Conservation (phyloP, 139 green algal species). For the Asterochloris erici region DNA sequence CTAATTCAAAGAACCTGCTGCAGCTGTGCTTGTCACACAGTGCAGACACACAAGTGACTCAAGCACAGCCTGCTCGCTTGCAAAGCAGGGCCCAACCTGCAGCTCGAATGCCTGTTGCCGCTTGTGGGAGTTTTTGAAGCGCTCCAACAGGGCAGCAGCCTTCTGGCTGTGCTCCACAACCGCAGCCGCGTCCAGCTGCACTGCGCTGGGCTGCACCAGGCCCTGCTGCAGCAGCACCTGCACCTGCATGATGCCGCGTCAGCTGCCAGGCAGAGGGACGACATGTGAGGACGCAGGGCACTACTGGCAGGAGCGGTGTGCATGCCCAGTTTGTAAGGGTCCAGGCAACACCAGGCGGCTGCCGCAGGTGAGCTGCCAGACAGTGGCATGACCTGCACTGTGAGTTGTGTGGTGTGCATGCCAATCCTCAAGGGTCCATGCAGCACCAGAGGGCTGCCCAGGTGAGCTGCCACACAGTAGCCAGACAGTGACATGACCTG, state of each 20-base stretch:
- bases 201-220: not conserved
- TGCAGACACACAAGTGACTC: not conserved
- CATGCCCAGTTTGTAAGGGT: not conserved
- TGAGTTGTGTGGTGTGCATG: not conserved
- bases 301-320: not conserved
- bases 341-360: not conserved
- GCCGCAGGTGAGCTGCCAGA: not conserved
- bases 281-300: not conserved
- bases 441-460: not conserved
- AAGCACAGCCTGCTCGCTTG: not conserved
- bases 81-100: not conserved
- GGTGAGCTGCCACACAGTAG: not conserved
- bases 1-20: not conserved
- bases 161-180: not conserved
- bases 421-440: not conserved
- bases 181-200: not conserved
- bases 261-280: not conserved
- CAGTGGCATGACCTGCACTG: not conserved
- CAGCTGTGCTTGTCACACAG: not conserved
- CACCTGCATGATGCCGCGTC: conserved; percentile 1
- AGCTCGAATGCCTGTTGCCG: conserved; percentile 8
- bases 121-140: conserved; percentile 5
- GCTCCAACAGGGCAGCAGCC: conserved; percentile 1
- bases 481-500: not conserved
- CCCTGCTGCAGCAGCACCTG: not conserved